Percentiles rank a stretch among this genome's conserved stretches.
Conservation (phyloP, 176 grass and related monocot species). For the Hordeum vulgare region MorexV3_pseudomolecules_assembly NC_058519.1:441615793-441616292, state of each 20-base stretch:
- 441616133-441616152: slow-evolving; percentile 14
- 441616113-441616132: slow-evolving; percentile 3
- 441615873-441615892: background rate
- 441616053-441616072: background rate
- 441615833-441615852: background rate
- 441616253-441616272: background rate
- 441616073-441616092: background rate
- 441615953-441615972: background rate
- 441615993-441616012: no score
- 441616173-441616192: slow-evolving; percentile 11
- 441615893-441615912: background rate
- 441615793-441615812: background rate
- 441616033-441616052: background rate
- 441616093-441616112: background rate
- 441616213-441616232: background rate
- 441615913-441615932: background rate
- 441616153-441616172: slow-evolving; percentile 4
- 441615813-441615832: background rate
- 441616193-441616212: background rate
- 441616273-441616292: background rate
- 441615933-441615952: background rate
- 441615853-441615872: background rate
- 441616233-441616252: background rate
- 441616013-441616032: background rate
- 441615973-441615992: no score